Evolutionary conservation across 495 filamentous ascomycete species (phyloP).

Genomic region (Penicillium herquei): DNA sequence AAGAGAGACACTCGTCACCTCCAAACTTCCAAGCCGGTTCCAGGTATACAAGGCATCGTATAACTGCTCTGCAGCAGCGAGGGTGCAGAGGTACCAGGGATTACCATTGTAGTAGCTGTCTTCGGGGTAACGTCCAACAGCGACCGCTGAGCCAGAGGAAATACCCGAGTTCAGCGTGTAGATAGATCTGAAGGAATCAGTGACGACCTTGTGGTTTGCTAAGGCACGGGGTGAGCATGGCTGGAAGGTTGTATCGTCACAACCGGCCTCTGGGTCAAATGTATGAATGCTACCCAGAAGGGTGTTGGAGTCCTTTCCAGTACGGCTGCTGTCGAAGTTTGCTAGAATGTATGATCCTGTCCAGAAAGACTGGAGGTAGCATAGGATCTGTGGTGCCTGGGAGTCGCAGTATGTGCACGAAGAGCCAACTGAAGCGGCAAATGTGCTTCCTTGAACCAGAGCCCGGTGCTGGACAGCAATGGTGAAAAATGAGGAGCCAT

Average conservation of each 20-base stretch:
- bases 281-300: conserved; percentile 61
- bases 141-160: conserved; percentile 44
- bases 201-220: conserved; percentile 61
- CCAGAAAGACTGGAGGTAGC: conserved; percentile 68
- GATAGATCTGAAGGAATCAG: conserved; percentile 59
- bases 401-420: conserved; percentile 55
- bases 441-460: conserved; percentile 59
- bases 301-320: conserved; percentile 62
- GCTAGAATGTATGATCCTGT: conserved; percentile 54
- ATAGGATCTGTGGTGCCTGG: conserved; percentile 55
- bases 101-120: conserved; percentile 68
- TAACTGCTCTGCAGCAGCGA: conserved; percentile 64
- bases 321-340: conserved; percentile 52
- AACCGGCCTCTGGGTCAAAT: conserved; percentile 57
- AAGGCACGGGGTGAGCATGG: conserved; percentile 63
- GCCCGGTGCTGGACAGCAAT: conserved; percentile 55
- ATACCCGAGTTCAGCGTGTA: conserved; percentile 59
- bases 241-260: conserved; percentile 53
- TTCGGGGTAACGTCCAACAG: conserved; percentile 70
- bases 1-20: conserved; percentile 52
- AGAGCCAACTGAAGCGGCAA: conserved; percentile 46
- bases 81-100: conserved; percentile 64
- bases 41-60: conserved; percentile 64
- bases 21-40: conserved; percentile 49
- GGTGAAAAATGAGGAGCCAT: conserved; percentile 62